These are phyloP conservation scores for Lindgomyces ingoldianus DNA, from an alignment of 495 filamentous ascomycete genomes.

Conservation along the genomic window DNA sequence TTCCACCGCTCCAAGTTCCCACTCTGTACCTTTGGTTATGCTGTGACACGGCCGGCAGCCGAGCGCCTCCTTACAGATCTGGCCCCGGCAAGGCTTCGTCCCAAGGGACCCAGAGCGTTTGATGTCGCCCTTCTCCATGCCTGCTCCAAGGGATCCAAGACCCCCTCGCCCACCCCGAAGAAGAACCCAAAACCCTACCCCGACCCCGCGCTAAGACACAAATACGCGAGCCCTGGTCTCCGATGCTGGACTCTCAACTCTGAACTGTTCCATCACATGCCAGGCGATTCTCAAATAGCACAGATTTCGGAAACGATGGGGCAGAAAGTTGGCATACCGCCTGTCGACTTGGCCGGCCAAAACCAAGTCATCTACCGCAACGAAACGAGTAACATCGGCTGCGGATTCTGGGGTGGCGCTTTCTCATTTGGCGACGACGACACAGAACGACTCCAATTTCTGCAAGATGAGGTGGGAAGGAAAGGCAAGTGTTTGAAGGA, in stretches of 20 bases:
- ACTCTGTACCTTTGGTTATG: conserved; percentile 53
- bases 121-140: conserved; percentile 43
- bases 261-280: conserved; percentile 45
- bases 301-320: conserved; percentile 5
- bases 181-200: conserved; percentile 27
- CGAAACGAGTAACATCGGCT: conserved; percentile 41
- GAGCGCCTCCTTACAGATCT: conserved; percentile 36
- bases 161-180: conserved; percentile 26
- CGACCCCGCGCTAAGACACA: conserved; percentile 14
- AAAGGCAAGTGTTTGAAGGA: conserved; percentile 39
- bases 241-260: conserved; percentile 43
- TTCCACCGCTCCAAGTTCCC: conserved; percentile 47
- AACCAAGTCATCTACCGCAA: conserved; percentile 19
- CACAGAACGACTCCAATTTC: conserved; percentile 21
- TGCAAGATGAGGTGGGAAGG: conserved; percentile 39
- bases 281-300: conserved; percentile 33
- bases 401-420: conserved; percentile 38
- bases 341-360: conserved; percentile 37
- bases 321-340: conserved; percentile 24
- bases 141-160: conserved; percentile 32
- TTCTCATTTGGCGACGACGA: conserved; percentile 33
- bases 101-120: conserved; percentile 38
- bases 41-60: conserved; percentile 43
- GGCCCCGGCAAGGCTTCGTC: conserved; percentile 18
- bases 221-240: conserved; percentile 35